Evolutionary conservation across 2,329 filamentous ascomycete species (phyloP), one percentile per base, ranked within the genome.

Genomic region (Alternaria dauci): DNA sequence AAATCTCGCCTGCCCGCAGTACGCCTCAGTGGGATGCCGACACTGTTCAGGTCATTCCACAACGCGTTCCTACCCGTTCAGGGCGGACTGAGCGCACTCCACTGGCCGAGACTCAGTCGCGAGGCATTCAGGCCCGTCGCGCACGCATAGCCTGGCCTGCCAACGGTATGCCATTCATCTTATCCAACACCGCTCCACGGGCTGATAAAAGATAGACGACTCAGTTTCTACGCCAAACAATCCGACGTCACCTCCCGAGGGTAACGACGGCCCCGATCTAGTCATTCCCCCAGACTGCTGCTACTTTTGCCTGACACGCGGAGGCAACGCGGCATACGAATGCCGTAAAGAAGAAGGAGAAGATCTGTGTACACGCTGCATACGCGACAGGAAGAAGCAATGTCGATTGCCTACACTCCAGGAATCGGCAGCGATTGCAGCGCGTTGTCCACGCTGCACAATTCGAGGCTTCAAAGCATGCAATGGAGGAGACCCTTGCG

Each of bases 401-500:
- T 70, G 67, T 14, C 52, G 57, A 1, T 2, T 59, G 4, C 65
- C 68, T 2, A 68, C 62, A 1, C 52, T 18, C 2, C 63, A 62
- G 16, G 66, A 70, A 6, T 47, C 55, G 2, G 50, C 43, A 20
- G 43, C 43, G 16, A 57, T 56, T n/a, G 62, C 53, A 34, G 66
- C 62, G 9, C 66, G 66, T 9, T 70, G 66, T 28, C 59, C 48
- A 5, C 61, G 58, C 7, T 70, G 68, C 28, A 68, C 52, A 8
- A 52, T 23, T 23, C 51, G 65, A n/a, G 68, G 66, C 0, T 63
- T 66, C 25, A 66, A 58, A 34, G 58, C 25, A 0, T 70, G 66
- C 25, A 38, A 57, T 34, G 61, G 62, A 9, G 52, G 8, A 0
- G n/a, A 34, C 8, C 59, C 52, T 2, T 67, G 68, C 44, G 54